Evolutionary conservation across 1,139 yeast genomes (phyloP), one percentile per base, ranked within the genome.

Genomic region (Lodderomyces metapsilosis): DNA sequence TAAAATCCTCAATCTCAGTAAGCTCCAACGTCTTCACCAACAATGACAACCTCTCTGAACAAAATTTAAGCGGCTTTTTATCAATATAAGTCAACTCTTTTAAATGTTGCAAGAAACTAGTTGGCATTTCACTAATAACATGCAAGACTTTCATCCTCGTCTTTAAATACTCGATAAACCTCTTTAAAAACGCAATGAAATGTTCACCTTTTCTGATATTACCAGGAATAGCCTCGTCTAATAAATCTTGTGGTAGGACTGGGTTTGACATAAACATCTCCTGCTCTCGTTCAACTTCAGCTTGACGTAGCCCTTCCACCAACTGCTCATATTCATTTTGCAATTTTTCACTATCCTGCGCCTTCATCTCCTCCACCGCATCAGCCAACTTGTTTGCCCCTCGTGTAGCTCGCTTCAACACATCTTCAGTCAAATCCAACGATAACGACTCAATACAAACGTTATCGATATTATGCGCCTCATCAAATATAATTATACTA

Each of bases 381-480:
- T 65, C 78, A 41, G 83, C 83, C 46, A 91, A 68, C 40, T 86
- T 78, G 47, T 76, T 78, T 0, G 96, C 96, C 46, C 98, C 98
- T 43, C 76, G 50, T 2, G 76, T 61, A 0, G 78, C 78, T 38
- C 67, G 54, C 52, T 71, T 70, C 36, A 73, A 53, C 1, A 72
- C 66, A 45, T 73, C 78, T 43, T 73, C 77, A 1, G 77, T 71
- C 43, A 73, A 59, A 58, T 94, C 98, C 41, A 92, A 76, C 10
- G 97, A 88, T 40, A 92, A 67, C 1, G 98, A 87, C 62, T 92
- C 99, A 46, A 92, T 92, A 68, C 98, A 92, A 44, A 92, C 99
- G 71, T 92, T 92, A 74, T 92, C 98, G 44, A 92, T 92, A 65
- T 92, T 92, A 64, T 92, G 99, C 39, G 98, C 98, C 66, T 92